phyloP scores from a whole-genome alignment of 192 early-diverging fungal genomes.

The Spizellomyces sp. region DNA sequence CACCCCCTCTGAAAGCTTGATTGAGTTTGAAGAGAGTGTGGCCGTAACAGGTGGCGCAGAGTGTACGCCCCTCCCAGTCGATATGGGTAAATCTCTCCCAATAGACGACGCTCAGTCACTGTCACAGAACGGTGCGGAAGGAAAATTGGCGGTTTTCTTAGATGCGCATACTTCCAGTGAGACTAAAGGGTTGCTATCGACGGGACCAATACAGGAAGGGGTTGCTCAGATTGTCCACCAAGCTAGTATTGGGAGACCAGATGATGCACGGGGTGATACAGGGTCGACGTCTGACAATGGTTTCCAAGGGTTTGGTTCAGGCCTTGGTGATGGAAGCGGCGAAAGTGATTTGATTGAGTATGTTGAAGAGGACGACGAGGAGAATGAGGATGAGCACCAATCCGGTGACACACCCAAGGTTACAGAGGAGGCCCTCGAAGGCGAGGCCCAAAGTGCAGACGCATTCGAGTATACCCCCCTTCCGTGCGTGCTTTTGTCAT shows the following conservation, averaged over 20 bases:
- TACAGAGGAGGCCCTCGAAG: not conserved
- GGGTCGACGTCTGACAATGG: slow-evolving; percentile 4
- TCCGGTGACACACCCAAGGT: not conserved
- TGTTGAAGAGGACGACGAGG: slow-evolving; percentile 27
- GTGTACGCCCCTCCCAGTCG: not conserved
- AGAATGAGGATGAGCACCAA: not conserved
- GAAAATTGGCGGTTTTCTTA: not conserved
- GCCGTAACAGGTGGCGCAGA: not conserved
- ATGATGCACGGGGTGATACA: not conserved
- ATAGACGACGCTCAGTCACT: too few species aligned
- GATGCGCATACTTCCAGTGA: not conserved
- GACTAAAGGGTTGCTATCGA: not conserved
- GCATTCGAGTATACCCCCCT: slow-evolving; percentile 18
- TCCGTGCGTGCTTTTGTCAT: slow-evolving; percentile 19
- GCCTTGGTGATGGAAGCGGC: not conserved
- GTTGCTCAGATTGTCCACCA: not conserved
- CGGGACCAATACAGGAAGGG: not conserved
- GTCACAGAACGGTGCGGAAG: not conserved
- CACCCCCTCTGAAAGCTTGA: slow-evolving; percentile 4
- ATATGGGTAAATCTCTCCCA: not conserved
- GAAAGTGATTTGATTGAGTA: slow-evolving; percentile 23
- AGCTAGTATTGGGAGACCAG: not conserved
- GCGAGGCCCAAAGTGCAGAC: not conserved
- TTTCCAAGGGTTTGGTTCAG: not conserved
- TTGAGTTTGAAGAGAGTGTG: slow-evolving; percentile 19